phyloP scores from a whole-genome alignment of 192 early-diverging fungal species.

The Rhizophagus prolifer region DNA sequence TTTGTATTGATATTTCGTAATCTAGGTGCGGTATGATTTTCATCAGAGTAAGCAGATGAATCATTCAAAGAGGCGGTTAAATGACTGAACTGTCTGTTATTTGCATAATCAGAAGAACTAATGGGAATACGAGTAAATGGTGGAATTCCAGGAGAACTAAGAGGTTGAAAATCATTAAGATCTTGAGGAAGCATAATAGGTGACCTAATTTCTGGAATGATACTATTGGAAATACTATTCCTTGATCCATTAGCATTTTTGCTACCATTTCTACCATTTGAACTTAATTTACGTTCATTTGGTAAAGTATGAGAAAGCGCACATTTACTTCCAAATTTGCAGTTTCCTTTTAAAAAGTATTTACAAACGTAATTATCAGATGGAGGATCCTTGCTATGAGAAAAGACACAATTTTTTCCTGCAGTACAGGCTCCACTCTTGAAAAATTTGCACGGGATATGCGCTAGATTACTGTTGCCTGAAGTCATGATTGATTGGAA shows the following conservation, averaged over 20 bases:
- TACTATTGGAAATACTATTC: neutral
- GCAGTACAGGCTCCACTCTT: slow-evolving; percentile 75
- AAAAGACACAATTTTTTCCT: slow-evolving; percentile 72
- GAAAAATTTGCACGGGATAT: slow-evolving; percentile 82
- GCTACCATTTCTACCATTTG: neutral
- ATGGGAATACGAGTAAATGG: slow-evolving; percentile 31
- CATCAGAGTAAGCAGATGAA: slow-evolving; percentile 1
- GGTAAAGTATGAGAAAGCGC: slow-evolving; percentile 57
- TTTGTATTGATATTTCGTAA: slow-evolving; percentile 1
- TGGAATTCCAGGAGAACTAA: slow-evolving; percentile 19
- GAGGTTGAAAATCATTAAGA: slow-evolving; percentile 17
- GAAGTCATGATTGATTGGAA: neutral
- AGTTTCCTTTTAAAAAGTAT: slow-evolving; percentile 77
- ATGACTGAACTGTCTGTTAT: slow-evolving; percentile 13
- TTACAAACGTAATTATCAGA: slow-evolving; percentile 69
- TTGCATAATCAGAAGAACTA: slow-evolving; percentile 11
- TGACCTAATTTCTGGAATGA: slow-evolving; percentile 31
- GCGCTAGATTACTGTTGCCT: slow-evolving; percentile 37
- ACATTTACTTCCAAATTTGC: slow-evolving; percentile 78
- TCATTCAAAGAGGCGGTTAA: slow-evolving; percentile 31
- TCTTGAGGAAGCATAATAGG: slow-evolving; percentile 25
- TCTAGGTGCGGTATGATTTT: neutral
- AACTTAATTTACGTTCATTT: slow-evolving; percentile 33
- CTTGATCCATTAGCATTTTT: slow-evolving; percentile 3
- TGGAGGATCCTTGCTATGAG: slow-evolving; percentile 64